Percentiles rank a stretch among this genome's conserved stretches.
Evolutionary conservation across 1,284 basidiomycete species (phyloP).

Genomic region (Fomitopsis schrenkii): DNA sequence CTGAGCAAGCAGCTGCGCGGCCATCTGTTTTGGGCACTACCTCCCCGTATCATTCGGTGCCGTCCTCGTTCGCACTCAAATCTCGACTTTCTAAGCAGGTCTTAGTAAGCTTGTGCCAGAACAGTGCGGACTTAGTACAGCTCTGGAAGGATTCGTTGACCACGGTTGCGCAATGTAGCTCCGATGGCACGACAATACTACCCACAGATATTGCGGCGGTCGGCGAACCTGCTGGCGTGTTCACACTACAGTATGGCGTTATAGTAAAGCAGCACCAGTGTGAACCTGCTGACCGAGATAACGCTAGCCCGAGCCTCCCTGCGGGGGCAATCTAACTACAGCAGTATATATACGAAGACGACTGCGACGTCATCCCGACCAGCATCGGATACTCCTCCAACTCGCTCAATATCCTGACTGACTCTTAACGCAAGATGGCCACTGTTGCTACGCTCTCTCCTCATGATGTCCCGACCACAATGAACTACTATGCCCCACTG

Average conservation of each 20-base stretch:
- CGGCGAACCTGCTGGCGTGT: not conserved
- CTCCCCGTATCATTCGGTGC: too few relatives aligned
- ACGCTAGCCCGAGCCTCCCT: not conserved
- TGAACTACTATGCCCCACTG: conserved; percentile 28
- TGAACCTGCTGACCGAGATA: conserved; percentile 3
- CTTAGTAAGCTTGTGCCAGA: not conserved
- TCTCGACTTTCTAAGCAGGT: not conserved
- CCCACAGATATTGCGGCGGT: not conserved
- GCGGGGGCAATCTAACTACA: not conserved
- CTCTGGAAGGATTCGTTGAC: not conserved
- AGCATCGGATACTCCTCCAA: not conserved
- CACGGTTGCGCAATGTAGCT: not conserved
- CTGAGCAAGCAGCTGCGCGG: too few relatives aligned
- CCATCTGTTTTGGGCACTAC: too few relatives aligned
- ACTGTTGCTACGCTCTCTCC: conserved; percentile 25
- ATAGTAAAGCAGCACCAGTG: not conserved
- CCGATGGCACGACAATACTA: conserved; percentile 3
- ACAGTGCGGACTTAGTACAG: too few relatives aligned
- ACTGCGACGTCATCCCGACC: not conserved
- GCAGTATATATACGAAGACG: not conserved
- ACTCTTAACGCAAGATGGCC: conserved; percentile 17
- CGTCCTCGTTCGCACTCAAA: not conserved
- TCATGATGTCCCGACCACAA: conserved; percentile 26
- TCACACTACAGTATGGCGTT: not conserved
- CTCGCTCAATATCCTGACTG: not conserved